Evolutionary conservation across 345 rosid genomes (phyloP).

Genomic region (Sisymbrium altissimum): DNA sequence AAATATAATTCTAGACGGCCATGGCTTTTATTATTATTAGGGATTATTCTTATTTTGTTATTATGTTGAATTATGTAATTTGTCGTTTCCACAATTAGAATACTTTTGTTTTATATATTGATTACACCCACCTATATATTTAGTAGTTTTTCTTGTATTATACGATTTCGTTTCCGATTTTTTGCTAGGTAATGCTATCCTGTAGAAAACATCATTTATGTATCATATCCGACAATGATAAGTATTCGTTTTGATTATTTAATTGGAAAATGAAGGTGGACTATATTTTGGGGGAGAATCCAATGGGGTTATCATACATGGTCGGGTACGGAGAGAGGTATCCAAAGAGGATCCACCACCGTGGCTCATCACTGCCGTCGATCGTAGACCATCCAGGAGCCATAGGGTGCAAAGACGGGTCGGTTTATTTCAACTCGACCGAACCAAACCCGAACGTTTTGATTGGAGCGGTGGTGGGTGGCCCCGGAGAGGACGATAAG

Average conservation of each 20-base stretch:
- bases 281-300: conserved; percentile 91
- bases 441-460: conserved; percentile 70
- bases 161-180: no score
- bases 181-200: no score
- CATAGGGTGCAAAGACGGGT: conserved; percentile 74
- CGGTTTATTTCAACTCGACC: conserved; percentile 61
- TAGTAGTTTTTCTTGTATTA: no score
- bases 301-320: conserved; percentile 79
- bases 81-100: no score
- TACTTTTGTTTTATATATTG: no score
- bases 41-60: no score
- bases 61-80: no score
- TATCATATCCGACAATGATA: background rate
- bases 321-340: conserved; percentile 75
- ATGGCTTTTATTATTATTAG: no score
- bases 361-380: conserved; percentile 84
- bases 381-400: conserved; percentile 53
- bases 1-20: no score
- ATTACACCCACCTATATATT: no score
- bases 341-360: conserved; percentile 87
- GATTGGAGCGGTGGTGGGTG: conserved; percentile 87
- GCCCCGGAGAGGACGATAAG: conserved; percentile 70
- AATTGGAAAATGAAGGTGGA: conserved; percentile 43
- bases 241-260: background rate
- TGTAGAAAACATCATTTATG: background rate